These are phyloP conservation scores for Hygrophoropsis aurantiaca DNA, from an alignment of 768 basidiomycete species.

Conservation along the genomic window DNA sequence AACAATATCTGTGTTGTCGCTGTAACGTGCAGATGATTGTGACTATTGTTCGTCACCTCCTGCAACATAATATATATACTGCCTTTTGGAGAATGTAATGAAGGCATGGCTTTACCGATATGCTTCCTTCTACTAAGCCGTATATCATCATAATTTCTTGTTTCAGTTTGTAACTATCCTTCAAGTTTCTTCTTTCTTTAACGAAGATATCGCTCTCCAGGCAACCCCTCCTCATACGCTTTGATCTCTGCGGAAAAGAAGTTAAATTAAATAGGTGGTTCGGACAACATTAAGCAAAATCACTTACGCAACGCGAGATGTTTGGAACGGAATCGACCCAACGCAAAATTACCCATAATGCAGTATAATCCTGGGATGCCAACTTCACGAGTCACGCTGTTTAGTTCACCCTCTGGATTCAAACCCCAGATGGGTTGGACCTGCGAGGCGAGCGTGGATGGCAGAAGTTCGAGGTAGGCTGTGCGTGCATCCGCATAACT, in stretches of 20 bases:
- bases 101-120: too few species aligned
- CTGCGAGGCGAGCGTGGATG: constrained; percentile 10
- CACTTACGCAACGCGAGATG: constrained; percentile 57
- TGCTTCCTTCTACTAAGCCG: too few species aligned
- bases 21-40: too few species aligned
- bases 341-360: constrained; percentile 37
- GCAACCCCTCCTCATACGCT: constrained; percentile 55
- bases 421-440: constrained; percentile 30
- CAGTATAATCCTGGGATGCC: constrained; percentile 13
- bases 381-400: constrained; percentile 7
- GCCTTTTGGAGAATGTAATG: too few species aligned
- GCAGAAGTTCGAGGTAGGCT: constrained; percentile 5
- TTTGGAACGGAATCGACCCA: constrained; percentile 59
- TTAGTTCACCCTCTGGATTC: constrained; percentile 28
- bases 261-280: background rate
- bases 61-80: too few species aligned
- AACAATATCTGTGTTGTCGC: too few species aligned
- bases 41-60: too few species aligned
- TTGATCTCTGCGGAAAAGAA: constrained; percentile 57
- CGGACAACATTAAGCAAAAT: background rate
- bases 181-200: too few species aligned
- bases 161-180: too few species aligned
- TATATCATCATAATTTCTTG: too few species aligned
- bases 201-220: constrained; percentile 29
- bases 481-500: background rate